Evolutionary conservation across 148 eudicot genomes (phyloP).

Genomic region (Vaccinium macrocarpon): DNA sequence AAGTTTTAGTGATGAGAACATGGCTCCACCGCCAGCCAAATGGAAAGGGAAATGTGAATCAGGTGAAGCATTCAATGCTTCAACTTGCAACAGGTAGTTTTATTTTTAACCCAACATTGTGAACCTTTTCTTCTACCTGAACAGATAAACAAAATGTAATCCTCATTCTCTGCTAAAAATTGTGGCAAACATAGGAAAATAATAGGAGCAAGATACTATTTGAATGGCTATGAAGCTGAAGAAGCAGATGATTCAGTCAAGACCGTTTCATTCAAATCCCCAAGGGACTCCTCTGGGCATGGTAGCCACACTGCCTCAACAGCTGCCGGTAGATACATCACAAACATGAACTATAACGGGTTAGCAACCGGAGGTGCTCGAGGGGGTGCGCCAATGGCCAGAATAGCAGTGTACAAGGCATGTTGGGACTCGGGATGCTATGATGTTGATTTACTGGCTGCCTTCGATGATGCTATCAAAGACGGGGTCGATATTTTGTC

Average conservation of each 20-base stretch:
- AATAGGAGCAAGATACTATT: conserved; percentile 49
- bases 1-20: conserved; percentile 41
- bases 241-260: conserved; percentile 35
- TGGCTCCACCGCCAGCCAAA: conserved; percentile 48
- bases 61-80: conserved; percentile 51
- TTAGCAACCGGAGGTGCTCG: conserved; percentile 45
- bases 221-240: conserved; percentile 44
- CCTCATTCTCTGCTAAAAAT: conserved; percentile 1
- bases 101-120: background rate
- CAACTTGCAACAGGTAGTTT: conserved; percentile 31
- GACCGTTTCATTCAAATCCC: conserved; percentile 34
- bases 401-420: conserved; percentile 53
- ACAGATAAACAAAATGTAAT: background rate
- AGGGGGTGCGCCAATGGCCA: conserved; percentile 60
- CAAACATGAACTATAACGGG: conserved; percentile 47
- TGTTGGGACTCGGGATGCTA: conserved; percentile 56
- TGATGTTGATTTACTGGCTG: conserved; percentile 52
- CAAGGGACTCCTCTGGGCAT: conserved; percentile 51
- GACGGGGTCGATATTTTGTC: conserved; percentile 51
- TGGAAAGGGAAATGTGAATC: conserved; percentile 54
- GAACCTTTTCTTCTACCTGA: background rate
- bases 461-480: conserved; percentile 54
- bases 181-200: conserved; percentile 31
- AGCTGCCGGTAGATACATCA: conserved; percentile 49
- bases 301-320: conserved; percentile 58